Conservation (phyloP, 345 rosid species). For the Dipteronia dyeriana region DNA sequence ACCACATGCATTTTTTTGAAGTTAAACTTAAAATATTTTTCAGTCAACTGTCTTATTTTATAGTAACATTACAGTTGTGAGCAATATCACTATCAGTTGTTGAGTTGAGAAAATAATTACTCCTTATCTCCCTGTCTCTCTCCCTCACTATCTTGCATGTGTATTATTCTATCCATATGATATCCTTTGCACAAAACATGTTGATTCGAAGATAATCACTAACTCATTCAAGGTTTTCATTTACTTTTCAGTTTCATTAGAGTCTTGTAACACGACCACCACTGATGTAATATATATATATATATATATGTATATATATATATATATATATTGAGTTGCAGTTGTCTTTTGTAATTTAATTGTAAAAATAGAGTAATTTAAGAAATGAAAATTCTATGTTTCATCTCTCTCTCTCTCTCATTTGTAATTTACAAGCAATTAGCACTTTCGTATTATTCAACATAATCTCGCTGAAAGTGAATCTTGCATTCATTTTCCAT, state of each 20-base stretch:
- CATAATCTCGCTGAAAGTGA: too few relatives aligned
- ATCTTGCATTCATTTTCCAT: too few relatives aligned
- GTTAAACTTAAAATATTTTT: neutral
- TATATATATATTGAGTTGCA: neutral
- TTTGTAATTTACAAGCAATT: neutral
- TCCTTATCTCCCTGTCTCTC: neutral
- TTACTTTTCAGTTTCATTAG: constrained; percentile 47
- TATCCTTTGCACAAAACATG: neutral
- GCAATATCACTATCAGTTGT: neutral
- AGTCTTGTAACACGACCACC: constrained; percentile 10
- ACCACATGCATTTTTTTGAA: neutral
- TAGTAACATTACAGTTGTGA: too few relatives aligned
- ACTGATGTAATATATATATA: constrained; percentile 5
- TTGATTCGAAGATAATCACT: neutral
- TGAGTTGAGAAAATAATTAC: neutral
- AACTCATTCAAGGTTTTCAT: constrained; percentile 8
- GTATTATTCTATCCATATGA: neutral
- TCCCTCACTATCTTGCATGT: neutral
- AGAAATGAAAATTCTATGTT: constrained; percentile 20
- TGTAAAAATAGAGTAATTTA: constrained; percentile 23
- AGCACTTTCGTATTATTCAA: too few relatives aligned
- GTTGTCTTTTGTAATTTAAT: neutral
- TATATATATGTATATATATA: too few relatives aligned
- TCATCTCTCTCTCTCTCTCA: neutral
- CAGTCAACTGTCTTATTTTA: too few relatives aligned